phyloP scores from a whole-genome alignment of 805 yeast genomes.

The Saccharomycopsis capsularis region DNA sequence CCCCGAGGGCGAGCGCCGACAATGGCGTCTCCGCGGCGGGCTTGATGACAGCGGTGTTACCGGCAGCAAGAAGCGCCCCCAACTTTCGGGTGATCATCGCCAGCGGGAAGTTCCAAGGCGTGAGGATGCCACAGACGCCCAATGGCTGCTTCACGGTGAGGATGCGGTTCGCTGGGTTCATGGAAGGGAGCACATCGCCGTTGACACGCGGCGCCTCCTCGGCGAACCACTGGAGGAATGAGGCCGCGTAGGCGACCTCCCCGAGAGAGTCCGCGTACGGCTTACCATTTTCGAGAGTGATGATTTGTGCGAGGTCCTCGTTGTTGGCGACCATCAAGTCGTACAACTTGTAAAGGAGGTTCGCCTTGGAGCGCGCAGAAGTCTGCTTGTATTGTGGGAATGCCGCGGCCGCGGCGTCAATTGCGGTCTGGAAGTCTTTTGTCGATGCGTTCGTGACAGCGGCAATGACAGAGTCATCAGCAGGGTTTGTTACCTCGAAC shows the following conservation, averaged over 20 bases:
- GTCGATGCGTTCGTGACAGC: conserved; percentile 46
- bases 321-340: conserved; percentile 48
- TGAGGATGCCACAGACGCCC: conserved; percentile 71
- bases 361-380: conserved; percentile 50
- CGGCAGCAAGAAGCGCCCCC: conserved; percentile 75
- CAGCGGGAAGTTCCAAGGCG: conserved; percentile 83
- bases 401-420: conserved; percentile 46
- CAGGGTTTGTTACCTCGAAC: conserved; percentile 74
- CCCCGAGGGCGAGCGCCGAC: conserved; percentile 61
- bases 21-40: conserved; percentile 76
- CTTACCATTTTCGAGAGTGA: conserved; percentile 71
- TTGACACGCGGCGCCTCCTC: conserved; percentile 69
- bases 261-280: conserved; percentile 65
- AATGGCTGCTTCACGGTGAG: conserved; percentile 64
- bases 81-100: conserved; percentile 72
- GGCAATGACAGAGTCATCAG: conserved; percentile 42
- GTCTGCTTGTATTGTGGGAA: conserved; percentile 47
- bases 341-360: conserved; percentile 45
- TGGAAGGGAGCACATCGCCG: conserved; percentile 62
- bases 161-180: conserved; percentile 42
- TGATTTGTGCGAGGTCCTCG: conserved; percentile 57
- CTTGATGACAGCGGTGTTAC: conserved; percentile 69
- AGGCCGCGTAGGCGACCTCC: conserved; percentile 58
- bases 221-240: conserved; percentile 73
- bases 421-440: conserved; percentile 45